phyloP scores from a whole-genome alignment of 805 yeast species.

The Candida silvatica region DNA sequence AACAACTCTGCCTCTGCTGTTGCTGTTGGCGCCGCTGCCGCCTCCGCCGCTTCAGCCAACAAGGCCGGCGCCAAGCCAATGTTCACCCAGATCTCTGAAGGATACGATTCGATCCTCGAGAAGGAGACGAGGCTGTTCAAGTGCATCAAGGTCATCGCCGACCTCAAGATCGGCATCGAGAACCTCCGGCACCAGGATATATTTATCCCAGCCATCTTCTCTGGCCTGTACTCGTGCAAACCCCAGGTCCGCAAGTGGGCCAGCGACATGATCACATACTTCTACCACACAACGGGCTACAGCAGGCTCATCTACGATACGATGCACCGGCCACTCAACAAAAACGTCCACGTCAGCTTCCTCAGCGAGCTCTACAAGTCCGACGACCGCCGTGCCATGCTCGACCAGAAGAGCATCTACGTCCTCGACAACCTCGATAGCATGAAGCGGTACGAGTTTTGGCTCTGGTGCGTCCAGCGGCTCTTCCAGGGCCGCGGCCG shows the following conservation, averaged over 20 bases:
- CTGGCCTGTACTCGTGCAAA: constrained; percentile 71
- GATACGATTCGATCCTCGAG: constrained; percentile 32
- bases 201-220: constrained; percentile 62
- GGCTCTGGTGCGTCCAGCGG: constrained; percentile 24
- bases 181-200: constrained; percentile 46
- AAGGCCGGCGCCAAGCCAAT: constrained; percentile 3
- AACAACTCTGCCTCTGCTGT: not conserved
- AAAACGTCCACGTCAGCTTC: constrained; percentile 25
- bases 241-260: constrained; percentile 77
- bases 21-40: not conserved
- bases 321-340: constrained; percentile 21
- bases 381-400: constrained; percentile 3
- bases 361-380: constrained; percentile 18
- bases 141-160: constrained; percentile 75
- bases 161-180: constrained; percentile 62
- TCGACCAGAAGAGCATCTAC: constrained; percentile 21
- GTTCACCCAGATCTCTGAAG: constrained; percentile 24
- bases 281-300: constrained; percentile 23
- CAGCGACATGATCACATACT: constrained; percentile 66
- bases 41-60: not conserved
- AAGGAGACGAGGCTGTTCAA: constrained; percentile 72
- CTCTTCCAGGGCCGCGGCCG: constrained; percentile 63
- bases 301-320: constrained; percentile 15
- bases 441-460: constrained; percentile 23
- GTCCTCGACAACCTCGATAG: constrained; percentile 17